phyloP scores from a whole-genome alignment of 1,139 yeast species.

The Hyphopichia buzzinii region DNA sequence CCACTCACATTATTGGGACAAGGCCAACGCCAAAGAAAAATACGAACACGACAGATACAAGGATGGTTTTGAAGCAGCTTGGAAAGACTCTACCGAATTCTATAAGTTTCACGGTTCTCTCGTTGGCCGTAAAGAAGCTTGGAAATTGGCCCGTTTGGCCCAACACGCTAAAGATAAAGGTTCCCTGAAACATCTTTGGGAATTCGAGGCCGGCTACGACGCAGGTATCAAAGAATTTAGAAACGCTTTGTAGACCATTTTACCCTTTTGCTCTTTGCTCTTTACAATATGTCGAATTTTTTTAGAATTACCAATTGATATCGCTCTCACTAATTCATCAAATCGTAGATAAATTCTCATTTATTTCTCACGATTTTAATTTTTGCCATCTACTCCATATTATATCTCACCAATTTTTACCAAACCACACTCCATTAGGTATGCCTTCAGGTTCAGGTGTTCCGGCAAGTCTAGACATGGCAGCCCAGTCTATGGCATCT shows the following conservation, averaged over 20 bases:
- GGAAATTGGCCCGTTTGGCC: conserved; percentile 49
- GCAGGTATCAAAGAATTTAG: conserved; percentile 48
- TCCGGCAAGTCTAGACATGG: conserved; percentile 2
- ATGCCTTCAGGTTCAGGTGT: no score
- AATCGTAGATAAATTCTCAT: no score
- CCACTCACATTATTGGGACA: conserved; percentile 71
- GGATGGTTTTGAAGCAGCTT: conserved; percentile 74
- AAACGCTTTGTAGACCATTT: conserved; percentile 1
- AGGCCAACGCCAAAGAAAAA: conserved; percentile 52
- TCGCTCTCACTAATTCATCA: no score
- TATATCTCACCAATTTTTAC: no score
- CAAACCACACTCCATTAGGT: no score
- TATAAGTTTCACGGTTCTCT: conserved; percentile 66
- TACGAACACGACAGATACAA: conserved; percentile 80
- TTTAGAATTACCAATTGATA: no score
- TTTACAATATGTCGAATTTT: no score
- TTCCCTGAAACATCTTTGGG: conserved; percentile 64
- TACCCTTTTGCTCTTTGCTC: no score
- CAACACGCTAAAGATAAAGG: conserved; percentile 64
- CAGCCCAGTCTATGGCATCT: conserved; percentile 5
- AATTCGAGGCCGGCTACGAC: conserved; percentile 82
- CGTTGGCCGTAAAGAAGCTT: conserved; percentile 70
- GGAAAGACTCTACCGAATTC: conserved; percentile 69
- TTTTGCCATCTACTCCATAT: no score
- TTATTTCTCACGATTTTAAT: no score